A percentile compares a stretch with the other conserved stretches of the same genome.
These are phyloP conservation scores for Castanopsis chinensis DNA, from an alignment of 306 rosid species.

Conservation along the genomic window DNA sequence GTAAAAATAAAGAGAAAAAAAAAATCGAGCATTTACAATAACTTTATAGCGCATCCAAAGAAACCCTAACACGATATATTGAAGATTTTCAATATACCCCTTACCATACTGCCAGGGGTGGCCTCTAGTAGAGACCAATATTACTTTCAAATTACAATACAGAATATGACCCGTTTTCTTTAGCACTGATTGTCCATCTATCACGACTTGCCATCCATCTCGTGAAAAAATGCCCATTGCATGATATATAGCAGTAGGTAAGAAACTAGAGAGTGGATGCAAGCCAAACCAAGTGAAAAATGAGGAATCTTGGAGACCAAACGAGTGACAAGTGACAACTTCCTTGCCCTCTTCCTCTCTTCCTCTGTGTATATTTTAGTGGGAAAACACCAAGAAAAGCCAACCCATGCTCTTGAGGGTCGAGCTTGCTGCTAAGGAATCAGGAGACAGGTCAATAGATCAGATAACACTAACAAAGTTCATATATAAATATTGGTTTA, in stretches of 20 bases:
- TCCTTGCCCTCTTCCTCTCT: conserved; percentile 9
- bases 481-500: conserved; percentile 3
- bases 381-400: conserved; percentile 48
- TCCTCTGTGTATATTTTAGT: conserved; percentile 15
- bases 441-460: conserved; percentile 52
- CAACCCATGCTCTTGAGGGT: conserved; percentile 52
- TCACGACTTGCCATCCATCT: too few relatives aligned
- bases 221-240: neutral
- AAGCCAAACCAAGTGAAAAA: conserved; percentile 4
- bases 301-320: conserved; percentile 18
- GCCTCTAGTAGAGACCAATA: too few relatives aligned
- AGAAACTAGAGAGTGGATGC: neutral
- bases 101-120: too few relatives aligned
- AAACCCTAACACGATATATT: too few relatives aligned
- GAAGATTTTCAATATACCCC: too few relatives aligned
- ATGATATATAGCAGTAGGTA: neutral
- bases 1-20: too few relatives aligned
- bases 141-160: too few relatives aligned
- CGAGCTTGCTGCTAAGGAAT: conserved; percentile 63
- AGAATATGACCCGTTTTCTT: too few relatives aligned
- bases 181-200: too few relatives aligned
- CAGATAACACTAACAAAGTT: conserved; percentile 22
- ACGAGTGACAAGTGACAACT: conserved; percentile 9
- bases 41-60: too few relatives aligned
- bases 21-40: too few relatives aligned